Conservation (phyloP, 2,329 filamentous ascomycete species). For the Diaporthe velutina region DNA sequence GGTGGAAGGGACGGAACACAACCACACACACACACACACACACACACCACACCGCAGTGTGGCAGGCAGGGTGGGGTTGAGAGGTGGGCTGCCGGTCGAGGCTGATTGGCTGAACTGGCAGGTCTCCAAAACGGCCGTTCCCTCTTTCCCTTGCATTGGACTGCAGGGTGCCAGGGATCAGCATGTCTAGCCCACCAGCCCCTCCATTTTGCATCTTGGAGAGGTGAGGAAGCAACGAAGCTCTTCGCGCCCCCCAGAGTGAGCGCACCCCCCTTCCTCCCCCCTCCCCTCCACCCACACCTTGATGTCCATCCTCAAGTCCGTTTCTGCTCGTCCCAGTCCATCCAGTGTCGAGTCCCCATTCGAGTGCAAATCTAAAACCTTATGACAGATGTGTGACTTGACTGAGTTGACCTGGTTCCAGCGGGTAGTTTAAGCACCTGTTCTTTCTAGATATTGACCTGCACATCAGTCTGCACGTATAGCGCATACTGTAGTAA, state of each 20-base stretch:
- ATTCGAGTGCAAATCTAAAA: constrained; percentile 14
- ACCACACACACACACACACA: constrained; percentile 8
- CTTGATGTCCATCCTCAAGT: constrained; percentile 11
- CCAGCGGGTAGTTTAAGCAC: neutral
- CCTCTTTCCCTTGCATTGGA: constrained; percentile 33
- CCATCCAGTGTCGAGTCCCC: neutral
- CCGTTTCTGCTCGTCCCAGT: neutral
- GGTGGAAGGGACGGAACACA: neutral
- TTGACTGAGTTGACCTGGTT: neutral
- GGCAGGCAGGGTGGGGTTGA: constrained; percentile 9
- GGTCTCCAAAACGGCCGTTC: constrained; percentile 25
- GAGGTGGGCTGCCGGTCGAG: neutral
- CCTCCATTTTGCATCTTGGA: constrained; percentile 26
- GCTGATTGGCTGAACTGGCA: constrained; percentile 18
- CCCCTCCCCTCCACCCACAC: neutral
- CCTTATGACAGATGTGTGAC: constrained; percentile 1
- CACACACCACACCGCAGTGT: neutral
- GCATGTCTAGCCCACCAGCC: constrained; percentile 26
- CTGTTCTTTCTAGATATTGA: neutral
- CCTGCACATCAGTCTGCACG: neutral
- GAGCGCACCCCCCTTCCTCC: neutral
- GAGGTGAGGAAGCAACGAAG: neutral
- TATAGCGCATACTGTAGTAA: neutral
- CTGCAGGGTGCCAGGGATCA: constrained; percentile 10
- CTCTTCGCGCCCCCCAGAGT: constrained; percentile 2